Evolutionary conservation across 306 rosid species (phyloP), one percentile per base, ranked within the genome.

Genomic region (Dryas drummondii): DNA sequence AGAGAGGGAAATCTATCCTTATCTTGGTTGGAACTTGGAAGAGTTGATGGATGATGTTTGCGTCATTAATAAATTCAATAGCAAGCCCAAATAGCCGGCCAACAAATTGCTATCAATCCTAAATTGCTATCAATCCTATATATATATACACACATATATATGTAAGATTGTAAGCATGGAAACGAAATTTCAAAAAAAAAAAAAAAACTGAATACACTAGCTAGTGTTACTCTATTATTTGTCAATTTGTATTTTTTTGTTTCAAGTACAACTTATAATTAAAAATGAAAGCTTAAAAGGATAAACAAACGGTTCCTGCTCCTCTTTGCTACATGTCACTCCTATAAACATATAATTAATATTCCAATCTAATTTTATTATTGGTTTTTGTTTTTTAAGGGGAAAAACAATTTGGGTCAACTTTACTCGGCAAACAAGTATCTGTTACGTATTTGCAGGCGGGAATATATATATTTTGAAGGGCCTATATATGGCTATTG

Each of bases 401-500:
- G 4, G 22, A 61, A 58, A 37, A 46, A 45, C 16, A 45, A 54
- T 41, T n/a, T 17, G 53, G 64, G 75, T 71, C 65, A 71, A 72
- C 76, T 22, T 44, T 57, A 57, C 56, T 71, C 57, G 37, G 52
- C 49, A 16, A 63, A 63, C 26, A 63, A 32, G 37, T 32, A 32
- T 32, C 2, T 32, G 37, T 22, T 19, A 56, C 59, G 51, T 40
- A 2, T 22, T 11, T 15, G 68, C 68, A 47, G 57, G 58, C 58
- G 37, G 41, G 48, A 47, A 58, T 72, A 57, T 57, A 12, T 42
- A 32, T 22, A 22, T 22, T 45, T 7, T 6, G 48, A 13, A 32
- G 13, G 17, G 5, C 63, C 51, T 8, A 13, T 5, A 16, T 14
- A 71, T 71, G 56, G 75, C 42, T 55, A 56, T n/a, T 19, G 65